Evolutionary conservation across 805 yeast species (phyloP).

Genomic region (Yarrowia sp.): DNA sequence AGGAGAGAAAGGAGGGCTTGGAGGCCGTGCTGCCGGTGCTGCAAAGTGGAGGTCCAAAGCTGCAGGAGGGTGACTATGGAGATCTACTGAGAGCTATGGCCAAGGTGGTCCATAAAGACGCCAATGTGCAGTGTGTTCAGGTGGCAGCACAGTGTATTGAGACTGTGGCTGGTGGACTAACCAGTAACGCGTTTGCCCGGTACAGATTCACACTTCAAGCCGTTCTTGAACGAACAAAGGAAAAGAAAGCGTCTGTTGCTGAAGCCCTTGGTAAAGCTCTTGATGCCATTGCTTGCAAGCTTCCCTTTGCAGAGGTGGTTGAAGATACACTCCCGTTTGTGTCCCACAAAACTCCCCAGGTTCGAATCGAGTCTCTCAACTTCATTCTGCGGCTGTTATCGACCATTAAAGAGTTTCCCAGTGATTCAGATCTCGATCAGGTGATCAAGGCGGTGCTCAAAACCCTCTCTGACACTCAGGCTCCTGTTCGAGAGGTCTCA

Average conservation of each 20-base stretch:
- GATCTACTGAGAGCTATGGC: conserved; percentile 61
- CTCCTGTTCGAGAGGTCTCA: conserved; percentile 75
- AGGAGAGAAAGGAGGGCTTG: conserved; percentile 82
- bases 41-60: conserved; percentile 47
- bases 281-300: conserved; percentile 48
- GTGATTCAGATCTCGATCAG: conserved; percentile 51
- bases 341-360: conserved; percentile 79
- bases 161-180: conserved; percentile 63
- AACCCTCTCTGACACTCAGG: conserved; percentile 77
- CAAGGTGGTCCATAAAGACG: conserved; percentile 74
- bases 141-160: conserved; percentile 68
- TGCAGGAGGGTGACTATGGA: conserved; percentile 60
- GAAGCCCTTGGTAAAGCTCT: conserved; percentile 68
- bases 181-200: conserved; percentile 49
- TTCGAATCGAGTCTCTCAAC: conserved; percentile 66
- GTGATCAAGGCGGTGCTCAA: conserved; percentile 58
- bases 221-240: conserved; percentile 78
- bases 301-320: conserved; percentile 51
- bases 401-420: conserved; percentile 50
- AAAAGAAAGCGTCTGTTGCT: conserved; percentile 74
- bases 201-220: conserved; percentile 60
- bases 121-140: conserved; percentile 82
- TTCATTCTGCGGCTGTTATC: conserved; percentile 64
- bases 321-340: conserved; percentile 59
- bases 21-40: conserved; percentile 52